Evolutionary conservation across 1,139 yeast species (phyloP).

Genomic region (Candida sanyaensis): DNA sequence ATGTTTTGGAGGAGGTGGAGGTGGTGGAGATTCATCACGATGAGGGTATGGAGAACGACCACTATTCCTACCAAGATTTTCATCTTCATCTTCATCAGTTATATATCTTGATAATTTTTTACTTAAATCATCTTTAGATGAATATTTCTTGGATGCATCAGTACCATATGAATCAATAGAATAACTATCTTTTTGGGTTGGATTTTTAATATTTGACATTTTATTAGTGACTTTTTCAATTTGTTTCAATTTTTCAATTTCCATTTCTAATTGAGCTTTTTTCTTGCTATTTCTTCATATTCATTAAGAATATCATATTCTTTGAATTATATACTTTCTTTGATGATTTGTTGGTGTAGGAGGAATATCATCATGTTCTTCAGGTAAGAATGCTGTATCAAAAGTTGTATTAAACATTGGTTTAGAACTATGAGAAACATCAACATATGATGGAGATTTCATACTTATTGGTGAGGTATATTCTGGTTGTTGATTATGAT

Average conservation of each 20-base stretch:
- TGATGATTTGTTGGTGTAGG: constrained; percentile 18
- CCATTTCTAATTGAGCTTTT: constrained; percentile 44
- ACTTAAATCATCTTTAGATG: constrained; percentile 41
- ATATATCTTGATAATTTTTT: constrained; percentile 30
- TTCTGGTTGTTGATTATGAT: background rate
- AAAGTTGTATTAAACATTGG: constrained; percentile 24
- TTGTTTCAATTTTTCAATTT: constrained; percentile 38
- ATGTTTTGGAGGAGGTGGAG: constrained; percentile 57
- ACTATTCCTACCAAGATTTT: constrained; percentile 15
- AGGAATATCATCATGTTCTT: constrained; percentile 17
- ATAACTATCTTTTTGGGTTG: constrained; percentile 10
- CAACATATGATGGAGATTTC: constrained; percentile 12
- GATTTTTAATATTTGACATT: constrained; percentile 4
- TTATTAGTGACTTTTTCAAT: constrained; percentile 27
- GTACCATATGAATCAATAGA: constrained; percentile 33
- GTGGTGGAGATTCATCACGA: constrained; percentile 35
- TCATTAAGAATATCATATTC: constrained; percentile 19
- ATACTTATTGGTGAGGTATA: constrained; percentile 2
- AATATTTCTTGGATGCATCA: constrained; percentile 38
- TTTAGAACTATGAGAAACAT: constrained; percentile 3
- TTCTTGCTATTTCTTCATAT: constrained; percentile 32
- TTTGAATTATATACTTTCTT: constrained; percentile 5
- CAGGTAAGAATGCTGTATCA: constrained; percentile 24
- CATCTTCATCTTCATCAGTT: constrained; percentile 29
- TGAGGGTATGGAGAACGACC: constrained; percentile 2